Conservation (phyloP, 2,329 filamentous ascomycete species). For the Orbilia brochopaga region DNA sequence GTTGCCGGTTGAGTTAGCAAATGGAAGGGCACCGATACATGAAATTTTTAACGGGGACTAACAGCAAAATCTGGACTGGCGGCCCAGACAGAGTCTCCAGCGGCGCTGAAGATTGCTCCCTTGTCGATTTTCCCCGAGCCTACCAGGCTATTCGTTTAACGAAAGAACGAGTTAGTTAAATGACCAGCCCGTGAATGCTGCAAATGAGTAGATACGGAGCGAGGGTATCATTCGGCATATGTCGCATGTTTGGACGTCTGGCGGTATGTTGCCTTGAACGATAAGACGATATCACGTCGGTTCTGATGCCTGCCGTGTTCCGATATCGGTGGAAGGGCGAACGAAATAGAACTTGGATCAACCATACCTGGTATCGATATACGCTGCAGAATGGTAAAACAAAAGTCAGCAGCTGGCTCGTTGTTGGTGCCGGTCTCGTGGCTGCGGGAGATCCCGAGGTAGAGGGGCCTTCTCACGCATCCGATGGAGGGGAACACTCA, state of each 20-base stretch:
- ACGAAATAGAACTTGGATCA: not conserved
- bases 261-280: no score
- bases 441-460: not conserved
- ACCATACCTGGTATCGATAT: slow-evolving; percentile 41
- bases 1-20: slow-evolving; percentile 31
- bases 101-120: slow-evolving; percentile 80
- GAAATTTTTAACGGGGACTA: slow-evolving; percentile 57
- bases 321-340: not conserved
- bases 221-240: not conserved
- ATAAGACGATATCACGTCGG: no score
- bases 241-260: no score
- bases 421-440: not conserved
- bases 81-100: slow-evolving; percentile 83
- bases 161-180: not conserved
- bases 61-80: slow-evolving; percentile 74
- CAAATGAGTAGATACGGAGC: not conserved
- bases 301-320: no score
- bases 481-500: slow-evolving; percentile 6
- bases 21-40: slow-evolving; percentile 7
- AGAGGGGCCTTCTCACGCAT: not conserved
- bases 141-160: slow-evolving; percentile 69
- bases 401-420: slow-evolving; percentile 11
- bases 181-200: not conserved
- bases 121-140: slow-evolving; percentile 79
- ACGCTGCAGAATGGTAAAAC: slow-evolving; percentile 14